Base-by-base conservation (phyloP, 176 grass and related monocot species). In the Pharus latifolius region DNA sequence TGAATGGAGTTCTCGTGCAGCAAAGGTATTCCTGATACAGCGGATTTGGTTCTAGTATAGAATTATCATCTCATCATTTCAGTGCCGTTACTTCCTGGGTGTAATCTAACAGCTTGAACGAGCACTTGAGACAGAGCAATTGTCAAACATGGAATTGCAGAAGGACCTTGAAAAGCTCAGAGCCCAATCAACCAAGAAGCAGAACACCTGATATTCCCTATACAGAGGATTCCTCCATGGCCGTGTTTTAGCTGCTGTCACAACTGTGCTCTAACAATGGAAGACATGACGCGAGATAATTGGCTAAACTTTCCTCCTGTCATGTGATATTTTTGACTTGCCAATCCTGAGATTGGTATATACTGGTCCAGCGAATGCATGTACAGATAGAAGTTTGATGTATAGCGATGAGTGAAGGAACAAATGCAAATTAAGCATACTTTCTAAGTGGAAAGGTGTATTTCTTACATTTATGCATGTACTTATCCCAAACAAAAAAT, bases 1-100 rank as follows among this genome's bases (percentile, higher is more conserved):
- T 56, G 88, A 91, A 72, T 91, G 88, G 88, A 91, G 88, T 50
- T 49, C 88, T 83, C 82, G 83, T 60, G 83, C 83, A 67, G 83
- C 88, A 7, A 90, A 85, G 82, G 87, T 90, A 63, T 18, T n/a
- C 17, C 14, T 5, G 8, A 32, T 31, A 60, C 27, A 32, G 45
- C 56, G 13, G 27, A 48, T 61, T 13, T 57, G 4, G 10, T 20
- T 77, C 31, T 57, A 9, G 13, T 33, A n/a, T 20, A 31, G 23
- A 64, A 38, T 65, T 17, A 4, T 53, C 26, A 6, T 32, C n/a
- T 28, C 37, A 56, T 58, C 22, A 53, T 53, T 2, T 56, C 9
- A 3, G 37, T 55, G 7, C 32, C 53, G 44, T 16, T n/a, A 10
- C 11, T 24, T 11, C 18, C 12, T 9, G 41, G 18, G 12, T 43